phyloP scores from a whole-genome alignment of 495 filamentous ascomycete genomes.

The Amniculicola lignicola region DNA sequence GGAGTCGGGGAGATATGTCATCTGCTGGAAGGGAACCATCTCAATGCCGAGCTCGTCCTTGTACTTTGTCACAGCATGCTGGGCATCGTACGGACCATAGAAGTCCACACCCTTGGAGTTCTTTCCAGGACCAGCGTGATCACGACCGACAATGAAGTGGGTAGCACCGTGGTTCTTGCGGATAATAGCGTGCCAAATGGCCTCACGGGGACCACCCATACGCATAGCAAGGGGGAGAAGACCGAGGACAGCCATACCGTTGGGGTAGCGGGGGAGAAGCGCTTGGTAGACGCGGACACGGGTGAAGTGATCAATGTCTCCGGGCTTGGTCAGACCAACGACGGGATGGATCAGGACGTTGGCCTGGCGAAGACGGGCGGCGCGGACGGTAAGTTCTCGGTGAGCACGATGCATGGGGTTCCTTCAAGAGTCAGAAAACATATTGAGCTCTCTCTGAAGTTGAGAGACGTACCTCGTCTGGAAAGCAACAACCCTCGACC shows the following conservation, averaged over 20 bases:
- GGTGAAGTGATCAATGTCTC: constrained; percentile 99
- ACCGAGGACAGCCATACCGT: constrained; percentile 97
- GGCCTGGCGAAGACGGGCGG: constrained; percentile 88
- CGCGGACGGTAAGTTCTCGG: constrained; percentile 93
- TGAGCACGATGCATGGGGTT: constrained; percentile 99
- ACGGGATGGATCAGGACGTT: constrained; percentile 99
- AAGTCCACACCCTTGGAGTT: constrained; percentile 95
- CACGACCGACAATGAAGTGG: constrained; percentile 98
- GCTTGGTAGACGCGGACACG: constrained; percentile 98
- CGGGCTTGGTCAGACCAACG: constrained; percentile 95
- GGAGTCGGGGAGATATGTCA: constrained; percentile 95
- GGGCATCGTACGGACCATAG: constrained; percentile 98
- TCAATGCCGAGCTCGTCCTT: constrained; percentile 93
- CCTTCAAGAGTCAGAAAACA: constrained; percentile 34
- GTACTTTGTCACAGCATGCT: constrained; percentile 96
- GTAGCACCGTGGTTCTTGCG: constrained; percentile 99
- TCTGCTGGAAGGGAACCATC: constrained; percentile 98
- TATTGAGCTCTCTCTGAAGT: too few relatives aligned
- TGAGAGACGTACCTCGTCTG: constrained; percentile 65
- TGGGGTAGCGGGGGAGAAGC: constrained; percentile 93
- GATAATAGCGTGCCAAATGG: constrained; percentile 99
- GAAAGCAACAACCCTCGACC: constrained; percentile 95
- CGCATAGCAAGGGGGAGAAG: constrained; percentile 96
- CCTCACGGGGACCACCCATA: constrained; percentile 97
- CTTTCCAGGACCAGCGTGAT: constrained; percentile 95